These are phyloP conservation scores for Mycogone perniciosa DNA, from an alignment of 2,329 filamentous ascomycete genomes.

Conservation along the genomic window DNA sequence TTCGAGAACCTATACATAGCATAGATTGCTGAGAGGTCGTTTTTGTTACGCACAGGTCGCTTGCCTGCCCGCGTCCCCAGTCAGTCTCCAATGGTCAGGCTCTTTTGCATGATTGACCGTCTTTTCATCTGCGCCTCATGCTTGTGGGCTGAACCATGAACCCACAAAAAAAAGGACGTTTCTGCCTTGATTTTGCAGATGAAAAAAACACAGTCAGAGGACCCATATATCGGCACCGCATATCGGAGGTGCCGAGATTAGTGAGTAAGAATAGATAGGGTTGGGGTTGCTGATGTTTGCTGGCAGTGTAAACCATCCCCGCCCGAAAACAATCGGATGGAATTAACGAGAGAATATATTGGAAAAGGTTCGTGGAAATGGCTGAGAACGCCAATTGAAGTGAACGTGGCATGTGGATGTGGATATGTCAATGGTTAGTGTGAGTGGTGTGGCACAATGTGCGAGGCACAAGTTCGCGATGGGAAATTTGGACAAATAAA, in stretches of 20 bases:
- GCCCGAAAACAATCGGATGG: conserved; percentile 1
- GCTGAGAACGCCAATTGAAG: background rate
- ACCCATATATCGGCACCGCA: background rate
- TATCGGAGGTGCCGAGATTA: conserved; percentile 12
- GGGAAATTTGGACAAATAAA: background rate
- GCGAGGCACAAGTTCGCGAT: background rate
- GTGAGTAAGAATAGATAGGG: conserved; percentile 2
- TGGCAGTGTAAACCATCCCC: conserved; percentile 3
- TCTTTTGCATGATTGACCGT: conserved; percentile 8
- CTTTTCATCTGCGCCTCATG: conserved; percentile 9
- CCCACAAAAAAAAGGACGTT: conserved; percentile 9
- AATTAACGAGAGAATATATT: background rate
- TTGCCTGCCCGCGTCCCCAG: background rate
- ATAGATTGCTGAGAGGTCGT: background rate
- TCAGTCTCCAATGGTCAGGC: background rate
- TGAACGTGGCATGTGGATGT: background rate
- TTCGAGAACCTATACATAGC: too few species aligned
- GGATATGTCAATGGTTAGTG: too few species aligned
- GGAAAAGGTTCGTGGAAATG: background rate
- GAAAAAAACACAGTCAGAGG: background rate
- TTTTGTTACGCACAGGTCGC: background rate
- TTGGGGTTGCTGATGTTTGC: conserved; percentile 3
- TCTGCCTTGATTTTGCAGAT: background rate
- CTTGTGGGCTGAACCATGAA: conserved; percentile 8
- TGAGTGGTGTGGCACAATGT: background rate